Base-by-base conservation (phyloP, 2,329 filamentous ascomycete species). In the Epichloe bromicola region DNA sequence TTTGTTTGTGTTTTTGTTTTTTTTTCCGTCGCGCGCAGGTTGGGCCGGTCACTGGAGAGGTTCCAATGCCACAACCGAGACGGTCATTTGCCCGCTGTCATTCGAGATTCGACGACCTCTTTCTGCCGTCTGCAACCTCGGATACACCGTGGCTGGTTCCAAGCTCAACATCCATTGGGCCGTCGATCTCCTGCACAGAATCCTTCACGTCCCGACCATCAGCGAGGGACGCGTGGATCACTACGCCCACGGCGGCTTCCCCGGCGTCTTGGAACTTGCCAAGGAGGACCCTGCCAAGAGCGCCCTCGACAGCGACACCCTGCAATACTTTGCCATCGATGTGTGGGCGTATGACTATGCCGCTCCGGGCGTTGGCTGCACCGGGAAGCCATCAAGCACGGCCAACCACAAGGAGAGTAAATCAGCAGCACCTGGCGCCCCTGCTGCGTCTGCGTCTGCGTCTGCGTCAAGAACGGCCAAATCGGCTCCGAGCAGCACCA, bases 251-350 rank as follows among this genome's bases (percentile, higher is more conserved):
- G 78, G 80, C 47, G 71, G 71, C 46, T 83, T 84, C 61, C 61
- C 64, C 69, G 75, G 73, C 2, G 74, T 75, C 2, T 48, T 83
- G 1, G 70, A 71, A 12, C 68, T 81, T 23, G 79, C 80, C 0
- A 63, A 68, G 54, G 56, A 60, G 11, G 66, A 73, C 7, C 72
- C 76, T 7, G 65, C 69, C 4, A 70, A 72, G 26, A 68, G 74
- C 3, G 74, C 70, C 3, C 67, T 73, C 30, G 82, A 86, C 65
- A 81, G 75, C 34, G 74, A 84, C 55, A 73, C 75, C 0, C 69
- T 86, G 41, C 79, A 84, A 65, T 83, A 82, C 63, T 86, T 87
- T 61, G 82, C 83, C 4, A 73, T 84, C 6, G 80, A 85, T 53
- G 79, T 72, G 1, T 86, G 82, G 63, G 82, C 81, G 0, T 79